Conservation (phyloP, 2,329 filamentous ascomycete species). For the Apiospora phragmitis region DNA sequence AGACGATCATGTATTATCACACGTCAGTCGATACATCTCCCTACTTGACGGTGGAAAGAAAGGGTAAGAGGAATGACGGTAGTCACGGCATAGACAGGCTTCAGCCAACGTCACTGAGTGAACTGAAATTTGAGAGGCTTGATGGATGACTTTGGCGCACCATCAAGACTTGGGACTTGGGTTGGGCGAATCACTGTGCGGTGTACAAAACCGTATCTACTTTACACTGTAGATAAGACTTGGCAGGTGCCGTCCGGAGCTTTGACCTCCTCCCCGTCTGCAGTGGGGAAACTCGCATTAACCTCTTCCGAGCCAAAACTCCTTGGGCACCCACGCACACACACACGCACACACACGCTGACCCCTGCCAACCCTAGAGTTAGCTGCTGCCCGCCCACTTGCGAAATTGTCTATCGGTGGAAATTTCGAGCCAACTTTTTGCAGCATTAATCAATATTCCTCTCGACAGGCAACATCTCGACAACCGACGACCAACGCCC, state of each 20-base stretch:
- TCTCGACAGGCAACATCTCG: constrained; percentile 9
- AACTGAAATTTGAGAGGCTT: neutral
- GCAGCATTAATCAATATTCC: neutral
- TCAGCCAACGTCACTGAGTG: neutral
- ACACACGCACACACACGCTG: neutral
- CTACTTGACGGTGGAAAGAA: neutral
- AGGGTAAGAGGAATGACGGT: neutral
- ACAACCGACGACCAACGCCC: constrained; percentile 14
- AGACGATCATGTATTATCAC: constrained; percentile 9
- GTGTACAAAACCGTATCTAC: neutral
- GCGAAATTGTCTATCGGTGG: constrained; percentile 6
- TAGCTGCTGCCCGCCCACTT: neutral
- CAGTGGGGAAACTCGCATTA: neutral
- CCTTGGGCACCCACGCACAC: neutral
- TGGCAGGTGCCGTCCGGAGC: neutral
- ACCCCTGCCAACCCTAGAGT: constrained; percentile 5
- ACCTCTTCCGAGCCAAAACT: neutral
- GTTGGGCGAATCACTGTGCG: neutral
- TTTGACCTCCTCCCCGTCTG: neutral
- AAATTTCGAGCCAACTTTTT: constrained; percentile 8
- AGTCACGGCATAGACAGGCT: neutral
- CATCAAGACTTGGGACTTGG: neutral
- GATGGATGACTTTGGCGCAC: neutral
- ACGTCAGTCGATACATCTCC: neutral
- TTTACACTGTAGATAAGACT: neutral